These are phyloP conservation scores for Pseudocercospora eumusae DNA, from an alignment of 2,329 filamentous ascomycete species.

Conservation along the genomic window DNA sequence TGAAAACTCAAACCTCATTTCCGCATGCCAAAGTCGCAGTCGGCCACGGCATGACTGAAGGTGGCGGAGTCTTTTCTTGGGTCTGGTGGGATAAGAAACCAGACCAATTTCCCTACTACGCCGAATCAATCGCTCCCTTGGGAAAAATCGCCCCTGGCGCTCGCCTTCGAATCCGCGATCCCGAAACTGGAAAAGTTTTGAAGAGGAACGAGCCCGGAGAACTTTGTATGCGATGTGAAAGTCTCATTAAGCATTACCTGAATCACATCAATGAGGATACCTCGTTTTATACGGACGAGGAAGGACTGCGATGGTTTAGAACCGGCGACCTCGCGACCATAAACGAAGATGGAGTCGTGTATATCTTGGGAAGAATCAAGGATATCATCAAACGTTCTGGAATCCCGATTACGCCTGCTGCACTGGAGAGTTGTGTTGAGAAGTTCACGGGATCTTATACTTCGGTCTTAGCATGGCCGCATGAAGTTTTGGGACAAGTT, in stretches of 20 bases:
- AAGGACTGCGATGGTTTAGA: constrained; percentile 29
- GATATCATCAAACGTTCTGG: constrained; percentile 32
- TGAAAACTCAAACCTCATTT: constrained; percentile 17
- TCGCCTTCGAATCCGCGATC: constrained; percentile 23
- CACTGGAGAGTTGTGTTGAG: constrained; percentile 31
- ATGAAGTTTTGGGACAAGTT: constrained; percentile 25
- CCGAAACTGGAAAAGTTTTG: constrained; percentile 14
- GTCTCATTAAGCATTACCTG: constrained; percentile 28
- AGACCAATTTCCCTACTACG: constrained; percentile 19
- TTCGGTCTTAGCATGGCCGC: constrained; percentile 25
- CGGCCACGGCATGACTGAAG: constrained; percentile 28
- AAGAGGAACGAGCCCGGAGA: constrained; percentile 26
- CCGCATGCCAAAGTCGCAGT: constrained; percentile 17
- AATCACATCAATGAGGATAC: constrained; percentile 21
- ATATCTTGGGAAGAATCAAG: constrained; percentile 32
- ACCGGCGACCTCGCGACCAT: constrained; percentile 34
- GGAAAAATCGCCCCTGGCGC: constrained; percentile 20
- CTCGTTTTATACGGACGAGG: constrained; percentile 23
- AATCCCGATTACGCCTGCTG: constrained; percentile 28
- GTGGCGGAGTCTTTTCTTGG: constrained; percentile 27
- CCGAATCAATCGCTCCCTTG: constrained; percentile 22
- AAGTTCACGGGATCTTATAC: constrained; percentile 23
- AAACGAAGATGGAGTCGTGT: constrained; percentile 24
- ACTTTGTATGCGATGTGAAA: constrained; percentile 17
- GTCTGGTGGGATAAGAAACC: constrained; percentile 12